A percentile compares a stretch with the other conserved stretches of the same genome.
phyloP scores from a whole-genome alignment of 176 grass and related monocot genomes.

The Carex pumila region DNA sequence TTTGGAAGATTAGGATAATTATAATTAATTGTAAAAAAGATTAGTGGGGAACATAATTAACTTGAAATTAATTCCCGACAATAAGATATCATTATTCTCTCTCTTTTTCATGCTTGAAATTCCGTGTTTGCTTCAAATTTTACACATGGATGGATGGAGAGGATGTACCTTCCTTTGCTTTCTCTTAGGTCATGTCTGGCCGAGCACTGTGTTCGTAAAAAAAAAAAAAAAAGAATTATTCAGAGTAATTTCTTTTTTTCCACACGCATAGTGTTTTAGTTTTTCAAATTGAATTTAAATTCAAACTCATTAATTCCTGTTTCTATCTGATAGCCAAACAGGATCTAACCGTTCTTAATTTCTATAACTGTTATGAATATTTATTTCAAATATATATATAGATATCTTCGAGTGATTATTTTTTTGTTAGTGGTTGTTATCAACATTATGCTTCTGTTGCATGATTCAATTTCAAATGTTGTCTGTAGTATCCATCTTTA shows the following conservation, averaged over 20 bases:
- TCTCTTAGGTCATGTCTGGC: too few species aligned
- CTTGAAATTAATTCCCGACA: slow-evolving; percentile 19
- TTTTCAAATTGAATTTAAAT: too few species aligned
- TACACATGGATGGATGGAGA: slow-evolving; percentile 8
- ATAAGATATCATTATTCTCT: not conserved
- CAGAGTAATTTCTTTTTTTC: too few species aligned
- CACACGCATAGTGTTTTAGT: too few species aligned
- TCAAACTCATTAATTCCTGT: too few species aligned
- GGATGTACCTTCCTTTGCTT: not conserved
- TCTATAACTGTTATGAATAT: not conserved
- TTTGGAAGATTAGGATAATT: slow-evolving; percentile 14
- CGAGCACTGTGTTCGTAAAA: too few species aligned
- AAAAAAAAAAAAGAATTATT: too few species aligned
- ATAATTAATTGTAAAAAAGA: slow-evolving; percentile 10
- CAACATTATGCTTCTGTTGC: not conserved
- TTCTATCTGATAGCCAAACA: too few species aligned
- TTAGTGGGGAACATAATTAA: slow-evolving; percentile 18
- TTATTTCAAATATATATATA: not conserved
- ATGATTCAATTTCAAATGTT: not conserved
- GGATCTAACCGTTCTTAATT: not conserved
- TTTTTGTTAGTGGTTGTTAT: not conserved
- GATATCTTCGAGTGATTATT: not conserved
- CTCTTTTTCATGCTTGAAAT: not conserved
- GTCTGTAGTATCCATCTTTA: not conserved
- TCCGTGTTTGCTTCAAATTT: not conserved